Conservation (phyloP, 78 protist species). For the Planoprotostelium fungivorum region DNA sequence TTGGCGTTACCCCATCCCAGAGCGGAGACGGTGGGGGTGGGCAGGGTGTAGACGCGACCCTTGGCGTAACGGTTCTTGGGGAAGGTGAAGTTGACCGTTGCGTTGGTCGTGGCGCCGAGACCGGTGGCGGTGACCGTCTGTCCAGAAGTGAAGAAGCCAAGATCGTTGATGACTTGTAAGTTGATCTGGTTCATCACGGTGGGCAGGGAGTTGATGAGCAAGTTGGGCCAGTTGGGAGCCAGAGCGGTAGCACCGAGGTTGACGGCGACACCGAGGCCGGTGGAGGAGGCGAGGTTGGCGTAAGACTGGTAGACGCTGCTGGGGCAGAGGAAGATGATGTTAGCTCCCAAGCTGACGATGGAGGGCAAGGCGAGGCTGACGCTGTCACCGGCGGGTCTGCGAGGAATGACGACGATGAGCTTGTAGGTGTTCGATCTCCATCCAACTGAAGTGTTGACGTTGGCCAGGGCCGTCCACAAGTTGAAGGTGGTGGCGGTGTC, state of each 20-base stretch:
- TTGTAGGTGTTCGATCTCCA: background rate
- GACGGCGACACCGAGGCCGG: background rate
- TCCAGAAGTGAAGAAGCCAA: background rate
- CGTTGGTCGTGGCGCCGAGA: background rate
- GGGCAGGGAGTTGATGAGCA: background rate
- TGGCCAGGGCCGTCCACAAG: background rate
- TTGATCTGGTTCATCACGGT: background rate
- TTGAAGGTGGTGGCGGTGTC: background rate
- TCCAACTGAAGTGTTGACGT: background rate
- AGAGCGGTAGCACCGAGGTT: background rate
- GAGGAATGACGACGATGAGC: background rate
- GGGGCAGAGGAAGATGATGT: background rate
- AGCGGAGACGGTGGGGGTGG: background rate
- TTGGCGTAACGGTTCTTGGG: background rate
- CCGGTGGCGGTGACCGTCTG: background rate
- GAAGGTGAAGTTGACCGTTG: background rate
- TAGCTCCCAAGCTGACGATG: background rate
- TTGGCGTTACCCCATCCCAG: constrained; percentile 29
- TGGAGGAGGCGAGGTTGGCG: background rate
- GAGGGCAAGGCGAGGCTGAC: background rate
- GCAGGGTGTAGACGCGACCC: background rate
- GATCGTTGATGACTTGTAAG: background rate
- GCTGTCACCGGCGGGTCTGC: background rate
- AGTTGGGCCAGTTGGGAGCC: background rate
- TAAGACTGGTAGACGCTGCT: background rate